These are phyloP conservation scores for Aristolochia fimbriata DNA, from an alignment of 164 flowering plant species.

Conservation along the genomic window DNA sequence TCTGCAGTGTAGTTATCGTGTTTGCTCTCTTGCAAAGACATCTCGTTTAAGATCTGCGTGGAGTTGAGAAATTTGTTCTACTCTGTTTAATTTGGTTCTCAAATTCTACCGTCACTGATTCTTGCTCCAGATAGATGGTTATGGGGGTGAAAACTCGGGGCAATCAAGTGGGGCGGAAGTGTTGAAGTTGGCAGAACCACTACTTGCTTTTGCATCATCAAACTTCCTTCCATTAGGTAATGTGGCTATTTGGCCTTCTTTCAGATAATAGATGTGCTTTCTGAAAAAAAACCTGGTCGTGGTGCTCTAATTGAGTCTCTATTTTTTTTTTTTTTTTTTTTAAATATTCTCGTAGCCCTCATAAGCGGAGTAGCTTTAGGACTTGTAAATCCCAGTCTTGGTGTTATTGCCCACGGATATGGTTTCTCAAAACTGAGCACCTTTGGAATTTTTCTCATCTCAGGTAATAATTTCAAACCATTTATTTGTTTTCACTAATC, in stretches of 20 bases:
- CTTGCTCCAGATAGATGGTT: slow-evolving; percentile 23
- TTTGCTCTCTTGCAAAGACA: no score
- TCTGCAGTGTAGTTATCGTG: no score
- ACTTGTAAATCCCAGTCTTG: slow-evolving; percentile 68
- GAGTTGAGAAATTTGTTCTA: neutral
- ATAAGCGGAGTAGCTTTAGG: slow-evolving; percentile 66
- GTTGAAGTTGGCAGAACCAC: slow-evolving; percentile 19
- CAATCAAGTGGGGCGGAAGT: slow-evolving; percentile 4
- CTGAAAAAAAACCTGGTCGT: neutral
- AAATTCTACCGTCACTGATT: neutral
- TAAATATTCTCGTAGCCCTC: slow-evolving; percentile 51
- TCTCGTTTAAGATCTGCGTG: no score
- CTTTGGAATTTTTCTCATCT: slow-evolving; percentile 72
- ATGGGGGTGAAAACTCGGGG: slow-evolving; percentile 10
- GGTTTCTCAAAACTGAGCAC: slow-evolving; percentile 72
- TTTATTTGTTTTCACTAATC: neutral
- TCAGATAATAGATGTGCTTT: neutral
- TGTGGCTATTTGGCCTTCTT: neutral
- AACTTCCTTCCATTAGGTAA: slow-evolving; percentile 72
- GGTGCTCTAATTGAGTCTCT: neutral
- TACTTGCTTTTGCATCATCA: slow-evolving; percentile 23
- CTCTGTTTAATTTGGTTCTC: neutral
- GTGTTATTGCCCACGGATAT: slow-evolving; percentile 68
- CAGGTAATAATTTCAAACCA: slow-evolving; percentile 35
- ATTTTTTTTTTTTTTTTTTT: neutral